Evolutionary conservation across 2,329 filamentous ascomycete genomes (phyloP).

Genomic region (Alternaria sp.): DNA sequence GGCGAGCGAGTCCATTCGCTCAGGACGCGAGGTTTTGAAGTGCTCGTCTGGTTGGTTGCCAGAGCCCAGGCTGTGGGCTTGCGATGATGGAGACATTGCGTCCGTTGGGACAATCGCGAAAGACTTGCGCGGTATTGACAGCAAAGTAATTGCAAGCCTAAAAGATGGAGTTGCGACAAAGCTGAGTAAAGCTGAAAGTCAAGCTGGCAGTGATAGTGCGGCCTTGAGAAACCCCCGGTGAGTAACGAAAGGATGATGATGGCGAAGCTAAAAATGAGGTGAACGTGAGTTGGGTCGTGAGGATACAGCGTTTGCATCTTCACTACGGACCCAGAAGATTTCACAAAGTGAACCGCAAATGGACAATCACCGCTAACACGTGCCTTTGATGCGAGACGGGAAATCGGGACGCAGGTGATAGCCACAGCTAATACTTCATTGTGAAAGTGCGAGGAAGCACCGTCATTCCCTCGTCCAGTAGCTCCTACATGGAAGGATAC

Average conservation of each 20-base stretch:
- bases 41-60: not conserved
- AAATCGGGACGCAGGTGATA: not conserved
- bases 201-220: not conserved
- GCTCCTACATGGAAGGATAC: not conserved
- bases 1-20: not conserved
- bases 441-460: conserved; percentile 1
- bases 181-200: not conserved
- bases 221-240: not conserved
- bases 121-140: not conserved
- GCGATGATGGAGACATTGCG: conserved; percentile 3
- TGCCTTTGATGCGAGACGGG: not conserved
- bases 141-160: not conserved
- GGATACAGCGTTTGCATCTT: conserved; percentile 17
- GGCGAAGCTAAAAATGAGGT: conserved; percentile 12
- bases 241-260: not conserved
- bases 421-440: not conserved
- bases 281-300: conserved; percentile 9
- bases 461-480: not conserved
- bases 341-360: not conserved
- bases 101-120: not conserved
- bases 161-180: not conserved
- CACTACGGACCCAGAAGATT: conserved; percentile 6
- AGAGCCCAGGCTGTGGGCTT: not conserved
- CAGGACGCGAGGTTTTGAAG: not conserved
- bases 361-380: not conserved